Base-by-base conservation (phyloP, 2,329 filamentous ascomycete species). In the Hypoxylon sp. region DNA sequence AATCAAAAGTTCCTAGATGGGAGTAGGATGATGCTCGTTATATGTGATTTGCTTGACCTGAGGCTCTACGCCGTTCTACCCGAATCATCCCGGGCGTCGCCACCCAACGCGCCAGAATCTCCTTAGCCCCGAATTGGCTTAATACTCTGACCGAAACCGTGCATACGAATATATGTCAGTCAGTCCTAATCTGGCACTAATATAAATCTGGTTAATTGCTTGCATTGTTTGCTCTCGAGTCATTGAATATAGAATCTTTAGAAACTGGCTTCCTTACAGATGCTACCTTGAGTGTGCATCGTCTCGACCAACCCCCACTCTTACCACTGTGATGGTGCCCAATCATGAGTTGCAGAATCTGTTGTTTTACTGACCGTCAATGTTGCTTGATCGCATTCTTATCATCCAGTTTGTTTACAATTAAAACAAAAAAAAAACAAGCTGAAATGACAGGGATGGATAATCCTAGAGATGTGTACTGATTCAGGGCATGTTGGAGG, bases 51-150 rank as follows among this genome's bases (percentile, higher is more conserved):
- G 13, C 21, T 44, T 35, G 36, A 34, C 9, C 41, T 47, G 49
- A 53, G 20, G 40, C 48, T 56, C 43, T 26, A 25, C 25, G 43
- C 20, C 41, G 21, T 8, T 11, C 49, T 57, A 41, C 36, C 54
- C 54, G 54, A 54, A 31, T 26, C 31, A 37, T 54, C 46, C 54
- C 54, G 54, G 12, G 32, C 12, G 42, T 54, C 20, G 54, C 45
- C 50, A 57, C 54, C 32, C 36, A 25, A 40, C 1, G 26, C 27
- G 46, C 44, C 54, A 54, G 51, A 19, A 36, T 35, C 19, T 46
- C 32, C 42, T 26, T 54, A 54, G 32, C 40, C 32, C 42, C 51
- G 51, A 45, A 27, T 19, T n/a, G n/a, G 31, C 29, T n/a, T 38
- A 25, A 32, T 34, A 34, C 23, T 23, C 31, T n/a, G 27, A n/a